A percentile compares a stretch with the other conserved stretches of the same genome.
phyloP scores from a whole-genome alignment of 352 stramenopile genomes.

The Elongisporangium senticosum region DNA sequence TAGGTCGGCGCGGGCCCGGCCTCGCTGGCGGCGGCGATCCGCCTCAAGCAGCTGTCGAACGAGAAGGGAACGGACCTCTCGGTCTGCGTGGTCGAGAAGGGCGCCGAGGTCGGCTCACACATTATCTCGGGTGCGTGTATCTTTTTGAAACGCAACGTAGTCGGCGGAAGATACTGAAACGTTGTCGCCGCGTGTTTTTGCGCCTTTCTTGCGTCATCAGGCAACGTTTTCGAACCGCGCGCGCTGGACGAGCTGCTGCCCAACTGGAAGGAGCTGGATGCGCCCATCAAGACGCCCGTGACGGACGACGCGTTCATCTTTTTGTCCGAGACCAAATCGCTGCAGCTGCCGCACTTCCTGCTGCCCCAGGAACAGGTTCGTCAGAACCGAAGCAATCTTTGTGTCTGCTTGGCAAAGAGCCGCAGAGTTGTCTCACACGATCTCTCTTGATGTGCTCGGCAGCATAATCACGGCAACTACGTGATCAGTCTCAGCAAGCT shows the following conservation, averaged over 20 bases:
- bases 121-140: conserved; percentile 88
- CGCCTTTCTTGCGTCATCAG: conserved; percentile 11
- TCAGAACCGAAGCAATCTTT: not conserved
- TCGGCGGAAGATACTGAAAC: not conserved
- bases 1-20: conserved; percentile 80
- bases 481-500: conserved; percentile 97
- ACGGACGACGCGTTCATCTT: conserved; percentile 93
- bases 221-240: conserved; percentile 98
- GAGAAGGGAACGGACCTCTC: conserved; percentile 92
- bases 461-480: conserved; percentile 99
- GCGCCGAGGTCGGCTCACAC: conserved; percentile 95
- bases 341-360: conserved; percentile 90
- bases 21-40: conserved; percentile 95
- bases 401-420: conserved; percentile 6
- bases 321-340: conserved; percentile 83
- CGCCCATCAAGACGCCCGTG: conserved; percentile 90
- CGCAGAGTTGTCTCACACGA: conserved; percentile 1
- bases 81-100: conserved; percentile 95
- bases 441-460: conserved; percentile 15
- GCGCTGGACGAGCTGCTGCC: conserved; percentile 96
- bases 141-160: not conserved
- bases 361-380: conserved; percentile 89
- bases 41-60: conserved; percentile 95
- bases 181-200: conserved; percentile 1
- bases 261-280: conserved; percentile 90